Base-by-base conservation (phyloP, 257 asterid species). In the Solanum neorickii region DNA sequence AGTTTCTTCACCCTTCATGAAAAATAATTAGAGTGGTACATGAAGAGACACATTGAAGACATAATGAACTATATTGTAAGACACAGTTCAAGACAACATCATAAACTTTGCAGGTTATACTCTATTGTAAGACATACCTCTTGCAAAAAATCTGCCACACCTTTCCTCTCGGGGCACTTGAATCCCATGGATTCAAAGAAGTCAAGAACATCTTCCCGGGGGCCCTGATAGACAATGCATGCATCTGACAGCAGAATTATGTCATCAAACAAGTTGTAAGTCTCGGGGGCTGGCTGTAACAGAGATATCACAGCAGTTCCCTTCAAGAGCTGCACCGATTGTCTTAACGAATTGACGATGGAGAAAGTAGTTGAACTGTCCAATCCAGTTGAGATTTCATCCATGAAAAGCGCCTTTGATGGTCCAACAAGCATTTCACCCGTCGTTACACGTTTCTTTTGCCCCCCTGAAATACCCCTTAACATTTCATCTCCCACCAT, bases 61-160 rank as follows among this genome's bases (percentile, higher is more conserved):
- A 23, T 25, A 25, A 25, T 25, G 29, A 76, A 77, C 39, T 49
- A 15, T 49, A 49, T 5, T 15, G 60, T 49, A 49, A 49, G 60
- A 49, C 60, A 49, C 60, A 16, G 60, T 12, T 46, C 41, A 47
- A 47, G 20, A 27, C 84, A 78, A 78, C 42, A 2, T 46, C 7
- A 9, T 12, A 29, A 18, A 16, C 13, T 42, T 66, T 27, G 60
- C 5, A 4, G 5, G 16, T 5, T 29, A 23, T n/a, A 18, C 14
- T n/a, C 33, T 41, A 10, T 72, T 44, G 62, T 44, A 47, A 27
- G 44, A 46, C 93, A 89, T 87, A 93, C 96, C 88, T 94, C 97
- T 90, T 94, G 97, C 91, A 94, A 85, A 91, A 93, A 94, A 89
- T 94, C 97, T 23, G 97, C 97, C 7, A 90, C 94, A n/a, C 94